A percentile compares a stretch with the other conserved stretches of the same genome.
Evolutionary conservation across 768 basidiomycete genomes (phyloP).

Genomic region (Rickenella mellea): DNA sequence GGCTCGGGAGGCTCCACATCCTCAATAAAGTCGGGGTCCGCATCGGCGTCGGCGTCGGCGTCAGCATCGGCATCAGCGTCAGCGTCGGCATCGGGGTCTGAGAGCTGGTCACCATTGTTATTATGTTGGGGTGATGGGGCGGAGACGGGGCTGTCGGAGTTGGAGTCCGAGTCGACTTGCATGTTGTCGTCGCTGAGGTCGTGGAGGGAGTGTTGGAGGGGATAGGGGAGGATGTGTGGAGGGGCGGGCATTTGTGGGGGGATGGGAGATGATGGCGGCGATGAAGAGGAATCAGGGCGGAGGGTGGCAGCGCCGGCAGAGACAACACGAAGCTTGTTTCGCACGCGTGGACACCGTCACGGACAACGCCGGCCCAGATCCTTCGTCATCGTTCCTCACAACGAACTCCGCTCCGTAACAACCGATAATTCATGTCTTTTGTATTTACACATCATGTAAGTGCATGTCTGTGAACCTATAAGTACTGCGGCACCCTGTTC

Average conservation of each 20-base stretch:
- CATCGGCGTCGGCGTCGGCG: slow-evolving; percentile 37
- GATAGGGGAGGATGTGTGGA: slow-evolving; percentile 8
- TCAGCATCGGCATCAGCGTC: slow-evolving; percentile 27
- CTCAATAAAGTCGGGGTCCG: slow-evolving; percentile 51
- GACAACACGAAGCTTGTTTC: slow-evolving; percentile 25
- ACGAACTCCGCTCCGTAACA: slow-evolving; percentile 28
- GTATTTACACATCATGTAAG: no score
- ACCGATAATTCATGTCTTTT: no score
- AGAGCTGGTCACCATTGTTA: no score
- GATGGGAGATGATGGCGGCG: slow-evolving; percentile 14
- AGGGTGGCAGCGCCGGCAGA: slow-evolving; percentile 25
- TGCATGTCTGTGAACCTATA: no score
- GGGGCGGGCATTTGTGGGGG: slow-evolving; percentile 12
- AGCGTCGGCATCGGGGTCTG: slow-evolving; percentile 10
- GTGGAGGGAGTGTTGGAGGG: slow-evolving; percentile 18
- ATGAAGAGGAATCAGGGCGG: slow-evolving; percentile 17
- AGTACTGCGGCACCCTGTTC: no score
- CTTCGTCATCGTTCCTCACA: slow-evolving; percentile 25
- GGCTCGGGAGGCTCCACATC: slow-evolving; percentile 26
- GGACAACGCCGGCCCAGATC: slow-evolving; percentile 22
- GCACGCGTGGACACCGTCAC: slow-evolving; percentile 26
- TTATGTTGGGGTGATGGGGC: no score
- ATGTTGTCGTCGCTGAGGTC: slow-evolving; percentile 43
- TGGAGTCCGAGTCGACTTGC: slow-evolving; percentile 52
- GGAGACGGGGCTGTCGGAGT: background rate